These are phyloP conservation scores for Petunia hybrid DNA, from an alignment of 305 asterid species.

Conservation along the genomic window DNA sequence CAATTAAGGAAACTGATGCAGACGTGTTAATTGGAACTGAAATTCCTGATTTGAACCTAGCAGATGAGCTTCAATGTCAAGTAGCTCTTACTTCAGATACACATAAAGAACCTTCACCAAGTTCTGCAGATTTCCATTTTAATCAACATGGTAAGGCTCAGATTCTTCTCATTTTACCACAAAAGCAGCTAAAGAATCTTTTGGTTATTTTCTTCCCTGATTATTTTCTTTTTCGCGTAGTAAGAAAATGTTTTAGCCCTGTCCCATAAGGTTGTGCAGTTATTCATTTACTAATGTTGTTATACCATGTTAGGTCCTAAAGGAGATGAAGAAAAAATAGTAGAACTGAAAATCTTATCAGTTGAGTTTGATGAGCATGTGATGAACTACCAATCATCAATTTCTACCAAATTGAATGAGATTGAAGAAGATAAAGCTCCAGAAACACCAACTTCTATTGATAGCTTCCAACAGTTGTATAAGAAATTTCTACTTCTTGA, in stretches of 20 bases:
- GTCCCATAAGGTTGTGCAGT: background rate
- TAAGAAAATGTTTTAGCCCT: background rate
- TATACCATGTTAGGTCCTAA: conserved; percentile 50
- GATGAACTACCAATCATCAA: background rate
- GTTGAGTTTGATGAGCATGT: conserved; percentile 47
- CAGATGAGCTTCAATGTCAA: conserved; percentile 62
- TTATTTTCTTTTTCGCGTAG: background rate
- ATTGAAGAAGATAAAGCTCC: conserved; percentile 76
- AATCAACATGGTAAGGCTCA: too few species aligned
- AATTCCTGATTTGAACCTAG: conserved; percentile 81
- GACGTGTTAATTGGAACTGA: conserved; percentile 96
- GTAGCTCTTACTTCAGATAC: conserved; percentile 33
- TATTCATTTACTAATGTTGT: background rate
- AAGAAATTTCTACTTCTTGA: conserved; percentile 67
- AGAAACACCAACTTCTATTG: conserved; percentile 76
- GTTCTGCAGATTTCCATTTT: too few species aligned
- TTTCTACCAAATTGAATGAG: conserved; percentile 37
- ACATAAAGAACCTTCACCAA: conserved; percentile 52
- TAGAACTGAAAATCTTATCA: conserved; percentile 49
- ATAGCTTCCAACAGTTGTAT: conserved; percentile 62
- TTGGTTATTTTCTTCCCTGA: background rate
- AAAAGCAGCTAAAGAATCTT: background rate
- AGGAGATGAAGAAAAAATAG: conserved; percentile 48
- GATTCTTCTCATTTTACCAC: background rate
- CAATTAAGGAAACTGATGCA: conserved; percentile 63